Evolutionary conservation across 164 flowering plant species (phyloP), one percentile per base, ranked within the genome.

Genomic region (Aristolochia fimbriata): DNA sequence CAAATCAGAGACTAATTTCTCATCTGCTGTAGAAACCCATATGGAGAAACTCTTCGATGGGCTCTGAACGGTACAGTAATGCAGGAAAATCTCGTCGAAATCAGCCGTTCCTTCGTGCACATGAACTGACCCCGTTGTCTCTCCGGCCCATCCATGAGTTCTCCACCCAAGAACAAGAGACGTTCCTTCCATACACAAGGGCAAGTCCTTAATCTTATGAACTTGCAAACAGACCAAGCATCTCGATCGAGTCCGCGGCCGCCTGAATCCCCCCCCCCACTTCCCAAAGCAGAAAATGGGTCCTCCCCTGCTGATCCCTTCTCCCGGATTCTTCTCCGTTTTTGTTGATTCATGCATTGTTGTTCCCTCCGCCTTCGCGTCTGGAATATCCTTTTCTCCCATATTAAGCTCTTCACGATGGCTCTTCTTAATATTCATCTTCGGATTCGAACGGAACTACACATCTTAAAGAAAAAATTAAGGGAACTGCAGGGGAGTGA

Each of bases 191-290:
- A 65, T 59, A 41, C 51, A 51, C 33, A 19, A 12, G 23, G 59
- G 68, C 51, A 65, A 52, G 58, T 59, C 51, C 56, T 43, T 52
- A 13, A 65, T 53, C 37, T 52, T 37, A 46, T 65, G 68, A 20
- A 65, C 63, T 27, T 59, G 68, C 51, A 65, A 52, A 51, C 68
- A 65, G 21, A 64, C 67, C 15, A 64, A 22, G 17, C 62, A 58
- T 51, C 55, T n/a, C 17, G 49, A 43, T 24, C 22, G 54, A 33
- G 20, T 37, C 5, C 27, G 8, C 13, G 21, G 25, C 21, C 30
- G 47, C 59, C 22, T 24, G 15, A 57, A 48, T 37, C 57, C 67
- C 48, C 57, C 67, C 48, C 43, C 47, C 37, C 47, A 49, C 55
- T 37, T 57, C 33, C 41, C 15, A 37, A 64, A 58, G 49, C 61